These are phyloP conservation scores for Pilobolus umbonatus DNA, from an alignment of 192 early-diverging fungal genomes.

Conservation along the genomic window DNA sequence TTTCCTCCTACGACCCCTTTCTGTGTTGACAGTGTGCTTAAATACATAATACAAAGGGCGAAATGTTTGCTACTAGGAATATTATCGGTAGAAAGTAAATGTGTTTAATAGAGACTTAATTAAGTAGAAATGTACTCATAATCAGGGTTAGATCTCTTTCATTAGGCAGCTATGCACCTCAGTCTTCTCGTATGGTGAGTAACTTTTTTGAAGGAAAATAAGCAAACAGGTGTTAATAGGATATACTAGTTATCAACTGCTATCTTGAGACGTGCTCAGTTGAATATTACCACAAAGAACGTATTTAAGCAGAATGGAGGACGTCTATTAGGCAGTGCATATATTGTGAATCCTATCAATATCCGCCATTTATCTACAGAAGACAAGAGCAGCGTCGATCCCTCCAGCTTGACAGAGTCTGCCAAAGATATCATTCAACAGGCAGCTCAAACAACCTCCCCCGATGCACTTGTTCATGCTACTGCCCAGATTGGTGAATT, in stretches of 20 bases:
- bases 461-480: slow-evolving; percentile 38
- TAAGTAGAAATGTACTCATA: no score
- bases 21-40: no score
- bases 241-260: slow-evolving; percentile 5
- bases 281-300: no score
- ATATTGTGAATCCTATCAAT: slow-evolving; percentile 1
- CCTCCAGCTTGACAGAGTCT: slow-evolving; percentile 14
- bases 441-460: slow-evolving; percentile 6
- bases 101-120: no score
- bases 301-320: slow-evolving; percentile 6
- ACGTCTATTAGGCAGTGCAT: background rate
- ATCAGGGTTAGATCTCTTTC: no score
- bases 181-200: slow-evolving; percentile 16
- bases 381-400: background rate
- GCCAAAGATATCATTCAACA: slow-evolving; percentile 9
- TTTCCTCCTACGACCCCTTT: no score
- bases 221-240: background rate
- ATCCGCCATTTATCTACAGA: slow-evolving; percentile 12
- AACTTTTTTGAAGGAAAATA: background rate
- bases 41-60: no score
- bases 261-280: background rate
- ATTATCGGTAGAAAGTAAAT: no score
- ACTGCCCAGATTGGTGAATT: slow-evolving; percentile 83
- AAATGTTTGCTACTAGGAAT: no score
- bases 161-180: no score